Base-by-base conservation (phyloP, 1,284 basidiomycete genomes). In the Caloboletus firmus region DNA sequence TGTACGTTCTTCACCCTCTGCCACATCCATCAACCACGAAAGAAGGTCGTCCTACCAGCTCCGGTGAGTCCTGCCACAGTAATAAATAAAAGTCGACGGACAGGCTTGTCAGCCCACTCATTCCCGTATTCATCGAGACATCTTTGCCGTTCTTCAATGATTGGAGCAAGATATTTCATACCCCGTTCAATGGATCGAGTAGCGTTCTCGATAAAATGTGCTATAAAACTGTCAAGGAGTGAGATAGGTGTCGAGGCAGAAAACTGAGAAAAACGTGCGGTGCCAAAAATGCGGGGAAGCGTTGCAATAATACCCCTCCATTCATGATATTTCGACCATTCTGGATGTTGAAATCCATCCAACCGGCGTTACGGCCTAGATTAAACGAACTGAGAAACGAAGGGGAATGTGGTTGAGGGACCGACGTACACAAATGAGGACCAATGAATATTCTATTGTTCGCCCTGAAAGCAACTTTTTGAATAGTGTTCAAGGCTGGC, bases 21-120 rank as follows among this genome's bases (percentile, higher is more conserved):
- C 70, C 4, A 67, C 69, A 8, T 79, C 73, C 52, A 81, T 69
- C 10, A 80, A 50, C 79, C 79, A 82, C 31, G 67, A 69, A 3
- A 83, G 53, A 51, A 75, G 43, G 50, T 78, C 76, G 43, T 76
- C 73, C 74, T 79, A 50, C 11, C 17, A 43, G n/a, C n/a, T n/a
- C n/a, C n/a, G n/a, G n/a, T n/a, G n/a, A n/a, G n/a, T n/a, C n/a
- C n/a, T n/a, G n/a, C n/a, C n/a, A n/a, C n/a, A n/a, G n/a, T n/a
- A n/a, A n/a, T n/a, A n/a, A n/a, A n/a, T n/a, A 43, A 11, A 73
- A 49, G 51, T 74, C 74, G 20, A 11, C 15, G 24, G 22, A 76
- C 76, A 24, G 76, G 74, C 49, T 70, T 73, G n/a, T 72, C 73
- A 1, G 64, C 55, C 69, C 71, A 77, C 20, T 72, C 65, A 1